Conservation (phyloP, 2,329 filamentous ascomycete species). For the Penicillium sp. region DNA sequence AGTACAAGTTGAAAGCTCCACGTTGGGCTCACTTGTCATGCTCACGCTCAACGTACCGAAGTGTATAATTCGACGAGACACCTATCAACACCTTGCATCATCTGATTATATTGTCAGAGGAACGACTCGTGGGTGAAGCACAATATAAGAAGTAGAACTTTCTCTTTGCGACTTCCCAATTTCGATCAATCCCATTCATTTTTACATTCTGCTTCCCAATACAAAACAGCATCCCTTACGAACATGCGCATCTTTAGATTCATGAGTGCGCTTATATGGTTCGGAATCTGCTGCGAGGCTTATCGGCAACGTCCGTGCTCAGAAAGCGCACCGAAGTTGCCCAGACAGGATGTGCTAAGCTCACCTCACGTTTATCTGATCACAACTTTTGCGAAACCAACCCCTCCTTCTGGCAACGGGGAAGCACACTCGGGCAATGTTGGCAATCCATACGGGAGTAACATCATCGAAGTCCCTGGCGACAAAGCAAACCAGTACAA, state of each 20-base stretch:
- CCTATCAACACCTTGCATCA: too few species aligned
- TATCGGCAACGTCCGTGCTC: neutral
- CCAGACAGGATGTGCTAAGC: neutral
- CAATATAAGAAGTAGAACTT: too few species aligned
- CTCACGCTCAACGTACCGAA: neutral
- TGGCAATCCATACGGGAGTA: neutral
- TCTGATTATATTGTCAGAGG: too few species aligned
- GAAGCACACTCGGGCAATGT: neutral
- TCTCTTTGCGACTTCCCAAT: too few species aligned
- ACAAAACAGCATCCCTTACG: too few species aligned
- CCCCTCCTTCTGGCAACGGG: neutral
- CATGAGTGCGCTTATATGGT: neutral
- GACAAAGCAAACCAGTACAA: neutral
- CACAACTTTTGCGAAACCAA: neutral
- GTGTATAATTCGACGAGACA: too few species aligned
- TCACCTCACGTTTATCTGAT: neutral
- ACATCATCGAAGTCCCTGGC: neutral
- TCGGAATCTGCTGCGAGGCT: neutral
- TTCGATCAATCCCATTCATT: too few species aligned
- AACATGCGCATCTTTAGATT: neutral
- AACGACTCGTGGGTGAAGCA: too few species aligned
- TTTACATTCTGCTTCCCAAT: too few species aligned
- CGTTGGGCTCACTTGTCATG: too few species aligned
- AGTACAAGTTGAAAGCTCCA: too few species aligned
- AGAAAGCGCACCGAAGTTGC: neutral